Percentiles rank a stretch among this genome's conserved stretches.
phyloP scores from a whole-genome alignment of 495 filamentous ascomycete species.

The Beverwykella pulmonaria region DNA sequence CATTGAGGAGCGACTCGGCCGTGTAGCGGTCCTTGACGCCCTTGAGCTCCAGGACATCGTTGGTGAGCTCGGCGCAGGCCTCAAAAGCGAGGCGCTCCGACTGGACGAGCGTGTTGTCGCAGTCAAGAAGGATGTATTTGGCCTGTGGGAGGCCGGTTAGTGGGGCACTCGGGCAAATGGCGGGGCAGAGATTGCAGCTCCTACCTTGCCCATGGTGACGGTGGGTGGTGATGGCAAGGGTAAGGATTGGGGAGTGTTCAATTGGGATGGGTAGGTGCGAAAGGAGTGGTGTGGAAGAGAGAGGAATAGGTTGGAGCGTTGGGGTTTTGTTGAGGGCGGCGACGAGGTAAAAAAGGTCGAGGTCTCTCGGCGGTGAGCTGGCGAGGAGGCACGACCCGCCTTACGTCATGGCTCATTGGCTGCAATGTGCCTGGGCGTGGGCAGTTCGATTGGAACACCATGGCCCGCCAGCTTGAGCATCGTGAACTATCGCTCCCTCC shows the following conservation, averaged over 20 bases:
- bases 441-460: background rate
- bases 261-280: background rate
- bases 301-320: background rate
- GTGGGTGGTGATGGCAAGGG: background rate
- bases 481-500: no score
- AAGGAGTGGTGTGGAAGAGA: background rate
- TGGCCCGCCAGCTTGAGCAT: background rate
- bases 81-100: slow-evolving; percentile 92
- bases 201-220: slow-evolving; percentile 32
- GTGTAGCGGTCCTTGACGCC: slow-evolving; percentile 74
- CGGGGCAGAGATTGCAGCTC: slow-evolving; percentile 3
- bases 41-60: slow-evolving; percentile 77
- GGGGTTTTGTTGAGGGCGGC: background rate
- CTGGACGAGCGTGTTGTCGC: slow-evolving; percentile 96
- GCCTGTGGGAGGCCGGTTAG: slow-evolving; percentile 54
- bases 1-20: slow-evolving; percentile 72
- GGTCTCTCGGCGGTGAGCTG: background rate
- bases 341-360: background rate
- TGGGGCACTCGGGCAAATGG: slow-evolving; percentile 16
- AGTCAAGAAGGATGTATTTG: slow-evolving; percentile 88
- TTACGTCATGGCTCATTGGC: background rate
- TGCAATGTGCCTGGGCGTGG: background rate
- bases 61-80: slow-evolving; percentile 89
- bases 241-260: background rate
- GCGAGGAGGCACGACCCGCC: background rate